phyloP scores from a whole-genome alignment of 2,329 filamentous ascomycete species.

The Cladosporium cucumerinum region DNA sequence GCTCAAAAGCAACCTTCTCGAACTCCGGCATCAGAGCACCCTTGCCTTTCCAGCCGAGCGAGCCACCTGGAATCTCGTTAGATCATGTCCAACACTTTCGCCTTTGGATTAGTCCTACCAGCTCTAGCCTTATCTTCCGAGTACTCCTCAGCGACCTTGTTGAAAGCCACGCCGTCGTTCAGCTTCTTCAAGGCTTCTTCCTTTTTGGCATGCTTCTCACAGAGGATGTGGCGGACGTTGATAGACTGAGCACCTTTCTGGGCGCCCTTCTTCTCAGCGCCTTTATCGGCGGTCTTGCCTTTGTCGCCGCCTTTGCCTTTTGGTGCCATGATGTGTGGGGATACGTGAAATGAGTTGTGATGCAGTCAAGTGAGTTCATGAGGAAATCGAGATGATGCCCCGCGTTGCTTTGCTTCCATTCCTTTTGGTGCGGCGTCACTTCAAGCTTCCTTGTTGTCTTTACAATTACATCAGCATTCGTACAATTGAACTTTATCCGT shows the following conservation, averaged over 20 bases:
- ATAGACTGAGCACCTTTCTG: constrained; percentile 64
- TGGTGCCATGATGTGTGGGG: constrained; percentile 29
- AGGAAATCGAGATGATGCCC: constrained; percentile 1
- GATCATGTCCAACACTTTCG: not conserved
- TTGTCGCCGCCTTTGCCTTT: constrained; percentile 36
- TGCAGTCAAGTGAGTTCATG: not conserved
- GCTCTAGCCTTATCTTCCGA: constrained; percentile 74
- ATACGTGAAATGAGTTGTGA: not conserved
- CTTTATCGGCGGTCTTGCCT: constrained; percentile 27
- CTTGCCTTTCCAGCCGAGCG: constrained; percentile 69
- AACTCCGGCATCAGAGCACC: constrained; percentile 66
- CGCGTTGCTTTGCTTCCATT: not conserved
- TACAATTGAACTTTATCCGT: not conserved
- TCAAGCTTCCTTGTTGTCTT: not conserved
- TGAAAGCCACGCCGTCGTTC: constrained; percentile 65
- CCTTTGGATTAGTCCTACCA: constrained; percentile 35
- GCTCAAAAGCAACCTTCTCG: constrained; percentile 67
- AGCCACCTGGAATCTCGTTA: constrained; percentile 53
- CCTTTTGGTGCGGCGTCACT: not conserved
- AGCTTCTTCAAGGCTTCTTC: constrained; percentile 71
- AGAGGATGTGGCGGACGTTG: constrained; percentile 73
- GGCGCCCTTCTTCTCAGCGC: constrained; percentile 27
- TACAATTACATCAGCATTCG: not conserved
- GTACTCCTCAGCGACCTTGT: constrained; percentile 68
- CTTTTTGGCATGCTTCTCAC: constrained; percentile 74